Evolutionary conservation across 352 stramenopile species (phyloP).

Genomic region (Halophytophthora polymorphica): DNA sequence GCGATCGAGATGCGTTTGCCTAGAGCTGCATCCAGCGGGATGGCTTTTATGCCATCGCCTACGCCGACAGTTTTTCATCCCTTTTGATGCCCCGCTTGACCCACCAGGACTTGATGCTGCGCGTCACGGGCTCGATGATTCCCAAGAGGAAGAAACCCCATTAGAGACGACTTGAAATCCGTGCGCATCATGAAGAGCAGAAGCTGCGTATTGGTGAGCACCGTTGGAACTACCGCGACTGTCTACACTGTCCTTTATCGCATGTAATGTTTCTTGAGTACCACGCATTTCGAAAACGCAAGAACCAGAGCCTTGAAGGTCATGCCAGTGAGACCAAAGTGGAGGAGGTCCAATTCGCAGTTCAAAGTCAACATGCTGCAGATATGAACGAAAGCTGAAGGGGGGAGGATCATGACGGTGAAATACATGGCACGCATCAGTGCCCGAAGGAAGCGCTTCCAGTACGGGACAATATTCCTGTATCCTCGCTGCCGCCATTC

Average conservation of each 20-base stretch:
- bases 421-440: no score
- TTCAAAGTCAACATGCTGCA: neutral
- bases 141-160: conserved; percentile 9
- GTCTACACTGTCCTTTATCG: conserved; percentile 8
- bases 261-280: conserved; percentile 1
- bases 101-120: no score
- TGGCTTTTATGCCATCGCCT: no score
- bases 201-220: conserved; percentile 18
- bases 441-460: no score
- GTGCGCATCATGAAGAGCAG: conserved; percentile 11
- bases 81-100: no score
- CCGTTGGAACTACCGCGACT: conserved; percentile 8
- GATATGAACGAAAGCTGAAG: neutral
- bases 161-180: neutral
- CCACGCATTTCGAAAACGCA: neutral
- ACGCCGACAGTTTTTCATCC: no score
- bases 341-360: neutral
- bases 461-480: no score
- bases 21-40: no score
- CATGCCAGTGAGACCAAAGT: neutral
- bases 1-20: no score
- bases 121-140: conserved; percentile 7
- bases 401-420: neutral
- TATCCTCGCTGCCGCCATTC: no score
- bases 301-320: neutral